Evolutionary conservation across 352 stramenopile genomes (phyloP).

Genomic region (Globisporangium yorkense): DNA sequence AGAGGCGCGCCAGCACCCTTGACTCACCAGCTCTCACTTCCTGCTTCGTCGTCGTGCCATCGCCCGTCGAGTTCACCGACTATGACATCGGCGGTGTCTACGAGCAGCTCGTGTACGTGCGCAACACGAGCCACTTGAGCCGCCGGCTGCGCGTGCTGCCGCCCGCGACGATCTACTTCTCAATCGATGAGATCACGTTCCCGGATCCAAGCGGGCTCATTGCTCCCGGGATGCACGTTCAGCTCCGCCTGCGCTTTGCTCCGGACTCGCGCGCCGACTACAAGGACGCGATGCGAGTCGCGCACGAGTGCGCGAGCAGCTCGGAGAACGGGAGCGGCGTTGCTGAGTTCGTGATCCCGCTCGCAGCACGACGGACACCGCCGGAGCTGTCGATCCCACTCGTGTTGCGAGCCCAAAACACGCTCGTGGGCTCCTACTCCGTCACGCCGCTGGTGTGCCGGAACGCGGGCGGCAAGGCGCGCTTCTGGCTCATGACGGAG

Average conservation of each 20-base stretch:
- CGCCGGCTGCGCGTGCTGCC: constrained; percentile 58
- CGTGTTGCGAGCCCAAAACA: constrained; percentile 45
- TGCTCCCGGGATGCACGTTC: constrained; percentile 64
- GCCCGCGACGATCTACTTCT: constrained; percentile 59
- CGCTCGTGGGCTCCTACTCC: constrained; percentile 50
- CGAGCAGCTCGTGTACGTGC: constrained; percentile 59
- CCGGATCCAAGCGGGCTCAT: constrained; percentile 51
- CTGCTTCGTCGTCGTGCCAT: constrained; percentile 48
- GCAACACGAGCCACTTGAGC: constrained; percentile 51
- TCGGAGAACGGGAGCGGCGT: background rate
- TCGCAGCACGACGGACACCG: constrained; percentile 40
- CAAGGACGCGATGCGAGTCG: constrained; percentile 48
- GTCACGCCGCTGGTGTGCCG: constrained; percentile 41
- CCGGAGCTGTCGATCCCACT: constrained; percentile 66
- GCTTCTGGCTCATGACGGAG: constrained; percentile 73
- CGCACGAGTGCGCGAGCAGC: constrained; percentile 38
- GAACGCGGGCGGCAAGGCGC: constrained; percentile 52
- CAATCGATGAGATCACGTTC: constrained; percentile 42
- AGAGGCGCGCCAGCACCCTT: background rate
- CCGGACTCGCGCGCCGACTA: constrained; percentile 76
- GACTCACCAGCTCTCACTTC: background rate
- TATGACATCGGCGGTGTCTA: constrained; percentile 77
- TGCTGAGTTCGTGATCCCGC: constrained; percentile 28
- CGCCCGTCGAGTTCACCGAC: constrained; percentile 50
- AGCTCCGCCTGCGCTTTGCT: constrained; percentile 51